Percentiles rank a stretch among this genome's conserved stretches.
phyloP scores from a whole-genome alignment of 768 basidiomycete species.

The Asterophora parasitica region DNA sequence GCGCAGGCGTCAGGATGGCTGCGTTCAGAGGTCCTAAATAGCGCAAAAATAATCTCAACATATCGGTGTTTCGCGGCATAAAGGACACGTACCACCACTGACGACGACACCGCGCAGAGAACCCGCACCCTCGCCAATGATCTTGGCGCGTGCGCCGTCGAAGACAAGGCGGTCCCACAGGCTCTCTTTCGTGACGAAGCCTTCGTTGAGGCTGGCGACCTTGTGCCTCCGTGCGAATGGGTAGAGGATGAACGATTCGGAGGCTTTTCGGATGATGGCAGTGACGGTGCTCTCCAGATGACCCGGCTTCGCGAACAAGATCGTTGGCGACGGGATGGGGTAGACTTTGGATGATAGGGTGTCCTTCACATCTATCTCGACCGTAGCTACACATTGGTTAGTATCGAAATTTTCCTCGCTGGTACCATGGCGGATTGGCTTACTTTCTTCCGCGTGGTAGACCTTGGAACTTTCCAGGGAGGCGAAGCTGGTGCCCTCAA shows the following conservation, averaged over 20 bases:
- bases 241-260: slow-evolving; percentile 49
- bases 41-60: neutral
- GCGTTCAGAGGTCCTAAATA: slow-evolving; percentile 45
- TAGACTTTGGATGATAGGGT: slow-evolving; percentile 41
- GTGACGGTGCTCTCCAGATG: slow-evolving; percentile 55
- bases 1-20: slow-evolving; percentile 51
- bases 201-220: slow-evolving; percentile 58
- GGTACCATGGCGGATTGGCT: slow-evolving; percentile 3
- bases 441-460: slow-evolving; percentile 43
- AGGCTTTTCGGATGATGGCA: slow-evolving; percentile 50
- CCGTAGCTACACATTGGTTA: slow-evolving; percentile 12
- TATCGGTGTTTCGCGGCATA: neutral
- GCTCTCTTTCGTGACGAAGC: slow-evolving; percentile 72
- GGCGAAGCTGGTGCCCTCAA: slow-evolving; percentile 69
- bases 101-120: slow-evolving; percentile 66
- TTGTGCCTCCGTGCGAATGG: slow-evolving; percentile 78
- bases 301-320: slow-evolving; percentile 66
- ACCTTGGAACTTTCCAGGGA: slow-evolving; percentile 55
- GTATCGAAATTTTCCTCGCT: neutral
- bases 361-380: slow-evolving; percentile 38
- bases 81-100: slow-evolving; percentile 54
- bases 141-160: slow-evolving; percentile 54
- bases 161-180: slow-evolving; percentile 84
- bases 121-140: slow-evolving; percentile 56
- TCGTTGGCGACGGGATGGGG: slow-evolving; percentile 69